Evolutionary conservation across 129 eudicot species (phyloP), one percentile per base, ranked within the genome.

Genomic region (Daucus carota): DNA sequence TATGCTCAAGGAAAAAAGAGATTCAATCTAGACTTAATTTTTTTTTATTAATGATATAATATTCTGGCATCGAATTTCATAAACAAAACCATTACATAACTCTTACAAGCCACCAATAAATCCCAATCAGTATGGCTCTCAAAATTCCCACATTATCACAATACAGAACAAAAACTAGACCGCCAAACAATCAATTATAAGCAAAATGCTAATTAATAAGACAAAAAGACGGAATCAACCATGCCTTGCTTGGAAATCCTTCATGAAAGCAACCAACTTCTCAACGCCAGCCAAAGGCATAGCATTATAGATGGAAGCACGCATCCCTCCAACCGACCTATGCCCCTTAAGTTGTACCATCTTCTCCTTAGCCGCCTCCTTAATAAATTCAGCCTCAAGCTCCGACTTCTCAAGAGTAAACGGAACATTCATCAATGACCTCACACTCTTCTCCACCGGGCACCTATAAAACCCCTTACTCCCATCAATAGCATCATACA

Each of bases 241-340:
- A 73, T 95, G 96, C 85, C 78, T 92, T 18, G 92, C 96, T 84
- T 91, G 99, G 86, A 95, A 95, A 31, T 91, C 94, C 86, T 91
- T 89, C 99, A 95, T 95, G 90, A 95, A 89, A 73, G 84, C 95
- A 57, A 95, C 99, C 90, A 95, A 76, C 85, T 85, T 95, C 81
- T 89, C 90, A 59, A 95, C 96, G 57, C 99, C 99, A 84, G 99
- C 96, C 85, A 89, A 85, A 28, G 99, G 99, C 99, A 95, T 95
- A 43, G 99, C 99, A 85, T 95, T 95, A 44, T 95, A 95, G 17
- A 95, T 92, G 2, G 99, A 95, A 86, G 99, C 99, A 12, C 99
- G 80, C 99, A 95, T 89, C 4, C 99, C 99, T 15, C 99, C 99
- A 76, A 95, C 99, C 22, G 99, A 95, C 46, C 99, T 72, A 68